Evolutionary conservation across 805 yeast species (phyloP).

Genomic region (Ogataea populi-albae): DNA sequence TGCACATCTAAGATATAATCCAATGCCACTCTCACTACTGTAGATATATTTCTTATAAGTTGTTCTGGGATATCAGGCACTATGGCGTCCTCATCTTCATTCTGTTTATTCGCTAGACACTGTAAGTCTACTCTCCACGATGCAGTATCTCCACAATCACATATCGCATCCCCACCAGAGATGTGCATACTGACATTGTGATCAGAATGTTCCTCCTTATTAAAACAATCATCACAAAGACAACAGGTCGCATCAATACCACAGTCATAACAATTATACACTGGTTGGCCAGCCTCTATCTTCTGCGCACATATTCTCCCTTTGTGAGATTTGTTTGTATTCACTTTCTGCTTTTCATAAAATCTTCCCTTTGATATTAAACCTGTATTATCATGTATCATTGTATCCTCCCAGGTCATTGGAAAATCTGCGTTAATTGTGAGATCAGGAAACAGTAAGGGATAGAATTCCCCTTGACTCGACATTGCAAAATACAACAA

Average conservation of each 20-base stretch:
- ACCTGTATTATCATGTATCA: conserved; percentile 12
- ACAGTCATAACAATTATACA: conserved; percentile 73
- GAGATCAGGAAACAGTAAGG: conserved; percentile 19
- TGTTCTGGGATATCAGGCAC: conserved; percentile 19
- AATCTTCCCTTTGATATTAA: conserved; percentile 18
- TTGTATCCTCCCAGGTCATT: conserved; percentile 21
- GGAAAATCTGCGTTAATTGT: conserved; percentile 21
- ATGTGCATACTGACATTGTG: conserved; percentile 59
- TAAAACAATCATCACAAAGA: conserved; percentile 69
- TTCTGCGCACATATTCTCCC: conserved; percentile 70
- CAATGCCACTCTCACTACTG: conserved; percentile 31
- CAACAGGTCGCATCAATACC: conserved; percentile 79
- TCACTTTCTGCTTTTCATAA: conserved; percentile 17
- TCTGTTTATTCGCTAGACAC: conserved; percentile 38
- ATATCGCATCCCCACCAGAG: conserved; percentile 54
- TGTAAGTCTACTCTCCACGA: conserved; percentile 56
- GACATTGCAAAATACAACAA: conserved; percentile 17
- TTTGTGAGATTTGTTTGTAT: conserved; percentile 38
- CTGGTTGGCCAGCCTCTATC: conserved; percentile 59
- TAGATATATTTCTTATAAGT: conserved; percentile 22
- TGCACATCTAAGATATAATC: conserved; percentile 43
- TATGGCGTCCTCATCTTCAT: conserved; percentile 8
- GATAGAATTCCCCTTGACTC: conserved; percentile 14
- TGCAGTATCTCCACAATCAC: conserved; percentile 71
- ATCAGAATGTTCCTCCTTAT: conserved; percentile 60